phyloP scores from a whole-genome alignment of 2,329 filamentous ascomycete species.

The Colletotrichum shisoi region DNA sequence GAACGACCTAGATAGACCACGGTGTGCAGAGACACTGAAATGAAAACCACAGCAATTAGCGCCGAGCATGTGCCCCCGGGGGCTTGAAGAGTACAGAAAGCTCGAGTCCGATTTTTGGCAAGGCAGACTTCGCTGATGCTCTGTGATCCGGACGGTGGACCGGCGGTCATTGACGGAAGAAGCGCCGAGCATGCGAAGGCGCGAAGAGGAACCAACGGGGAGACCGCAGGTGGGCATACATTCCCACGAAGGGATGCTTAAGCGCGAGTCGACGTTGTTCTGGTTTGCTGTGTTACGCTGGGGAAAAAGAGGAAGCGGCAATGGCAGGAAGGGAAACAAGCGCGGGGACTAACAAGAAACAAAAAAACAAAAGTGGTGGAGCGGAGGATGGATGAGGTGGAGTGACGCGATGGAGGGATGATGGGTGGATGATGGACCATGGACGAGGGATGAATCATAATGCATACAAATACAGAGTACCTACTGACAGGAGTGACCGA shows the following conservation, averaged over 20 bases:
- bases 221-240: slow-evolving; percentile 12
- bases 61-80: not conserved
- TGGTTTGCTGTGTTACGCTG: slow-evolving; percentile 35
- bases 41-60: not conserved
- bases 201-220: slow-evolving; percentile 2
- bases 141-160: slow-evolving; percentile 10
- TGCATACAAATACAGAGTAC: not conserved
- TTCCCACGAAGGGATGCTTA: not conserved
- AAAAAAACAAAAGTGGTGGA: not conserved
- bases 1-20: not conserved
- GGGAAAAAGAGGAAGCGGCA: not conserved
- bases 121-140: slow-evolving; percentile 28
- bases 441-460: not conserved
- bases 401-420: not conserved
- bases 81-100: not conserved
- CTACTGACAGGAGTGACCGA: not conserved
- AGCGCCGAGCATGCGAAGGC: slow-evolving; percentile 1
- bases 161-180: not conserved
- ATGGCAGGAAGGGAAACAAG: not conserved
- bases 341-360: not conserved
- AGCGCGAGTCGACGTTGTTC: slow-evolving; percentile 4
- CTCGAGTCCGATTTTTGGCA: slow-evolving; percentile 20
- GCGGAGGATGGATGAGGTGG: slow-evolving; percentile 1
- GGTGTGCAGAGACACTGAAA: too few relatives aligned
- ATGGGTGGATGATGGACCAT: not conserved